Evolutionary conservation across 106 monocot genomes (phyloP).

Genomic region (Acorus gramineus): DNA sequence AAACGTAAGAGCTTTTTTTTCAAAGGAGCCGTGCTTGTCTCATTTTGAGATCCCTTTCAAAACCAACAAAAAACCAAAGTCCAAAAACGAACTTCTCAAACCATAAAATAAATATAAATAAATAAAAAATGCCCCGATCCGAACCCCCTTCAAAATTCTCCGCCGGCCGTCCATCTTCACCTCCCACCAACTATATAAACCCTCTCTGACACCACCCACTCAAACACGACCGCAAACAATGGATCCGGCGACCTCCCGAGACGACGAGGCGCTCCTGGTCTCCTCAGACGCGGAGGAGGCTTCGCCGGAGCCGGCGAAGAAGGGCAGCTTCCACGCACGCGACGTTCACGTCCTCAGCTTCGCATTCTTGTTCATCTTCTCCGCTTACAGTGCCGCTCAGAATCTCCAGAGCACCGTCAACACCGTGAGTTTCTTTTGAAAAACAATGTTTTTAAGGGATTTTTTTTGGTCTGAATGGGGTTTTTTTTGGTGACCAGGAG

Average conservation of each 20-base stretch:
- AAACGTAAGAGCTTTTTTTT: no score
- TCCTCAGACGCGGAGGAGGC: not conserved
- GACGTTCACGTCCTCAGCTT: conserved; percentile 67
- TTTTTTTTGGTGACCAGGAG: conserved; percentile 25
- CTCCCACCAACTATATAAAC: no score
- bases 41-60: no score
- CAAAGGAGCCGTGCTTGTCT: no score
- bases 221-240: no score
- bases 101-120: no score
- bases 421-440: conserved; percentile 26
- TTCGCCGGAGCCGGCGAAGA: conserved; percentile 1
- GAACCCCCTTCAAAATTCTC: no score
- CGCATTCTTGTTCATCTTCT: conserved; percentile 86
- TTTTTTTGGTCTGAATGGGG: not conserved
- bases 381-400: conserved; percentile 81
- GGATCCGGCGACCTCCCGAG: not conserved
- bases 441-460: not conserved
- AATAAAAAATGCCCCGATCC: no score
- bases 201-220: no score
- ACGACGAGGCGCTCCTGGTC: conserved; percentile 24
- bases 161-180: no score
- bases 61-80: no score
- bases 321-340: conserved; percentile 19
- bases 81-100: no score
- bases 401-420: conserved; percentile 87